Base-by-base conservation (phyloP, 805 yeast genomes). In the Kodamaea lidongshanica region DNA sequence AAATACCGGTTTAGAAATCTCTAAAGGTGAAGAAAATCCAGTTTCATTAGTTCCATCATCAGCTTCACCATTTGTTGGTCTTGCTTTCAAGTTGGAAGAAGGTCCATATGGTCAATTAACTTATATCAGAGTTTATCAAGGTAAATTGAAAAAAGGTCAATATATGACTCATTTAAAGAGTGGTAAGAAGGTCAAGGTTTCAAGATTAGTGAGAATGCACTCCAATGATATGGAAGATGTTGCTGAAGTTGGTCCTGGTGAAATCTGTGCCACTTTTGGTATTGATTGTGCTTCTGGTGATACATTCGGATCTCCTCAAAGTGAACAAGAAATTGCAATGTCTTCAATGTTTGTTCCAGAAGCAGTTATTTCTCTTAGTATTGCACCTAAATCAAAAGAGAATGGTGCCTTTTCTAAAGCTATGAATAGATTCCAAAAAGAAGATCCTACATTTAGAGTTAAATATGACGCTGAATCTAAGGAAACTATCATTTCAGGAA, bases 201-300 rank as follows among this genome's bases (percentile, higher is more conserved):
- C 42, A 9, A 75, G 98, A 52, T 72, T 92, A 49, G 98, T 87
- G 30, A 81, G 97, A 65, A 92, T 92, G 99, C 97, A 92, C 67
- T 86, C 96, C 16, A 85, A 88, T 40, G 98, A 92, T 56, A 88
- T 92, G 97, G 98, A 92, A 67, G 99, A 92, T 54, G 92, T 86
- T 28, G 83, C 79, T 28, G 96, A 88, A 63, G 80, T 86, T 50
- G 92, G 89, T 13, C 89, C 97, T 17, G 99, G 99, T 56, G 98
- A 92, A 66, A 92, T 92, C 48, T 92, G 99, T 67, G 99, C 99
- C 33, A 89, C 97, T 35, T 92, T 92, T 49, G 99, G 99, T 63
- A 84, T 92, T 45, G 98, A 92, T 58, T 92, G 99, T 72, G 79
- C 97, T 7, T 92, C 98, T 9, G 99, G 99, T 52, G 98, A 92